Evolutionary conservation across 805 yeast species (phyloP), one percentile per base, ranked within the genome.

Genomic region (Candida boleticola): DNA sequence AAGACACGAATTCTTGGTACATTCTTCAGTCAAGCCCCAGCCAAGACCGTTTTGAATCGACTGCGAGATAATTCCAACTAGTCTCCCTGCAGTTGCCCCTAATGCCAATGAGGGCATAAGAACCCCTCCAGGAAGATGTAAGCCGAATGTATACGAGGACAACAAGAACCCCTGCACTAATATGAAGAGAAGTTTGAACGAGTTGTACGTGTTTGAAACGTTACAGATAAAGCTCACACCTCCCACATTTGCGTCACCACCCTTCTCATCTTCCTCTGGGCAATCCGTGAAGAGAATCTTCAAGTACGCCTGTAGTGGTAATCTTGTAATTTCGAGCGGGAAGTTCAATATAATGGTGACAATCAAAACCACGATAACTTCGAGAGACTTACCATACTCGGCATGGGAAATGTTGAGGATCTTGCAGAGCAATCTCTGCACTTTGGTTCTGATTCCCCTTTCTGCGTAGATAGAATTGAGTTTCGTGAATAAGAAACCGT

Each of bases 231-330:
- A 64, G 7, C 10, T 11, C 11, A 23, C 27, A 23, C 27, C 27
- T 3, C 41, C 37, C 14, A 46, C 52, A 2, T 36, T 29, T 16
- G 29, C 38, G 10, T 47, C 52, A 1, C 45, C 38, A 13, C 25
- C 29, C 14, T 5, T 6, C 11, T 36, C 39, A 4, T 26, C 26
- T n/a, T 44, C 48, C 3, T 39, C 36, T 1, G 66, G 63, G 42
- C 96, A 88, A 48, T 85, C 93, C n/a, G 79, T 77, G 54, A 85
- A 86, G 18, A 89, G 60, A 26, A 76, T 65, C n/a, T 77, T 72
- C 33, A 87, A 65, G 45, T 80, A 66, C 1, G 80, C 75, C 6
- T 76, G 71, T 19, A 85, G 57, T 3, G 85, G 81, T 19, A 79
- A 52, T 33, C 79, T 64, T 22, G 84, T 68, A 49, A 82, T 68